Conservation (phyloP, 148 eudicot genomes). For the Rhododendron williamsianum region DNA sequence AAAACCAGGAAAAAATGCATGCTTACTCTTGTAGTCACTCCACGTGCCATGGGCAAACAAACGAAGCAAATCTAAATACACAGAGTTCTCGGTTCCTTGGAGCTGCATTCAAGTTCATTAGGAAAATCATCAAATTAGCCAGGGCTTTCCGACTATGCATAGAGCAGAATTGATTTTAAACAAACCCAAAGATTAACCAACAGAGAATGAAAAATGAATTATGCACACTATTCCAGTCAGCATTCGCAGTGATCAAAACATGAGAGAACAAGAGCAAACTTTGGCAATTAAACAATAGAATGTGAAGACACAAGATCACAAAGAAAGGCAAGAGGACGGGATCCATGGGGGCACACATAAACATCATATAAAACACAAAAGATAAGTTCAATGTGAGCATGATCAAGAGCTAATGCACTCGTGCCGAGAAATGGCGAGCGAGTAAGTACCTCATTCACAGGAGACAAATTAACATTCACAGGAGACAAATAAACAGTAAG, state of each 20-base stretch:
- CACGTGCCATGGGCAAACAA: conserved; percentile 94
- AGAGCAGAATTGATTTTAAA: not conserved
- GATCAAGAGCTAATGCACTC: not conserved
- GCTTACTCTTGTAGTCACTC: conserved; percentile 94
- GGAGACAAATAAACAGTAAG: not conserved
- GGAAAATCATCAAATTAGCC: conserved; percentile 7
- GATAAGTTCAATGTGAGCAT: not conserved
- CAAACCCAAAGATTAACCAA: not conserved
- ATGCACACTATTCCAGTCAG: not conserved
- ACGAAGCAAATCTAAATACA: conserved; percentile 73
- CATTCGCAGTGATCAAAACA: not conserved
- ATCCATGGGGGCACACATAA: not conserved
- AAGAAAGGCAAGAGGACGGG: not conserved
- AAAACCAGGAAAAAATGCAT: not conserved
- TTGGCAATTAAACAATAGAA: not conserved
- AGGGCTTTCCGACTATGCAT: not conserved
- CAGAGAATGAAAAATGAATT: not conserved
- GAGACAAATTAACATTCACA: not conserved
- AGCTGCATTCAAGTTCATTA: conserved; percentile 52
- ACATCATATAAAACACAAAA: not conserved
- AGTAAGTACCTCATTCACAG: not conserved
- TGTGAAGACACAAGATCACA: not conserved
- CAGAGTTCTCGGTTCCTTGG: conserved; percentile 67
- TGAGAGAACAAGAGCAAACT: not conserved
- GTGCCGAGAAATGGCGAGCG: not conserved